Percentiles rank a stretch among this genome's conserved stretches.
phyloP scores from a whole-genome alignment of 352 stramenopile genomes.

The Phytophthora ohioensis region DNA sequence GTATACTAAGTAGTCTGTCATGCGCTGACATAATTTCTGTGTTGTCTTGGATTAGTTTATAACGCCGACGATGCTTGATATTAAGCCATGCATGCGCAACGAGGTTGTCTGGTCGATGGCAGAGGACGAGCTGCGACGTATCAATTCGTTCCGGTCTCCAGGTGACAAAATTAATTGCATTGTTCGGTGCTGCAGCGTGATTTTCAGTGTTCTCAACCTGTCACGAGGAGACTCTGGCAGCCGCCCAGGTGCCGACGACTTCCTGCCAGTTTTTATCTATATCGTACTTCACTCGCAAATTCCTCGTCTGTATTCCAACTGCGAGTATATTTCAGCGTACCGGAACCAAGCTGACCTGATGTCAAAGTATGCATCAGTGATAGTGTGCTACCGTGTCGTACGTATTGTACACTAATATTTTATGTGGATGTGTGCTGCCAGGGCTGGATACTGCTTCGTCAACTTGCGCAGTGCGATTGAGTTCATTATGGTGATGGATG shows the following conservation, averaged over 20 bases:
- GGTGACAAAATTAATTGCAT: conserved; percentile 93
- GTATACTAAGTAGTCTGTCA: not conserved
- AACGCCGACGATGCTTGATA: conserved; percentile 90
- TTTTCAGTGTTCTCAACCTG: conserved; percentile 91
- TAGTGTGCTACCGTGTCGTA: not conserved
- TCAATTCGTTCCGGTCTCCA: conserved; percentile 86
- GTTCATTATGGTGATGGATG: conserved; percentile 90
- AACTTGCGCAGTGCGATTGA: conserved; percentile 92
- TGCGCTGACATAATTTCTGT: conserved; percentile 6
- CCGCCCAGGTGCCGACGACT: conserved; percentile 89
- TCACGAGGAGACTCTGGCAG: conserved; percentile 70
- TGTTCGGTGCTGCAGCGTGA: conserved; percentile 88
- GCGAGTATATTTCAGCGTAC: conserved; percentile 92
- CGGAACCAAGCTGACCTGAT: conserved; percentile 90
- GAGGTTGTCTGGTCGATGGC: conserved; percentile 92
- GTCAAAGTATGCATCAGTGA: conserved; percentile 72
- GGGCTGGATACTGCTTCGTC: conserved; percentile 92
- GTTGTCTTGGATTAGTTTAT: conserved; percentile 39
- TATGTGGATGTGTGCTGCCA: conserved; percentile 31
- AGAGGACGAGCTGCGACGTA: conserved; percentile 89
- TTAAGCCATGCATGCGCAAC: conserved; percentile 91
- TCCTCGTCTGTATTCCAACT: conserved; percentile 88
- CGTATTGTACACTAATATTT: conserved; percentile 8
- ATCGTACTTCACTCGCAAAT: conserved; percentile 92
- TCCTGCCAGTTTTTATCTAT: conserved; percentile 94